Evolutionary conservation across 23 red algal genomes (phyloP).

Genomic region (Gracilaria domingensis): DNA sequence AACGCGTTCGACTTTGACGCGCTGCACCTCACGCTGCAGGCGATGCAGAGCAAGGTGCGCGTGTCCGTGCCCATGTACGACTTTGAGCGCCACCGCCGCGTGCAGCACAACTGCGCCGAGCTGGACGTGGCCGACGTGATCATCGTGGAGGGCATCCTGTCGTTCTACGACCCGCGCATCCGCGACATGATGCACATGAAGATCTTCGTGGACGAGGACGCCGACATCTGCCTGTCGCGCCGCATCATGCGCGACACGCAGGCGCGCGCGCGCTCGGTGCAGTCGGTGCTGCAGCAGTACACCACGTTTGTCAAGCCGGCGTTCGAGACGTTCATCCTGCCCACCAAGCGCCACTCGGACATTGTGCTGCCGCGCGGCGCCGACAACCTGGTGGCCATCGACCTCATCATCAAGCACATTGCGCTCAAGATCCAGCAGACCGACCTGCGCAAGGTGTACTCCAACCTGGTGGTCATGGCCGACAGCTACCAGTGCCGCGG

Average conservation of each 20-base stretch:
- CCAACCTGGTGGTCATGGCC: slow-evolving; percentile 86
- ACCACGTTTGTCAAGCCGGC: slow-evolving; percentile 94
- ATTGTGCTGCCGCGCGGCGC: slow-evolving; percentile 94
- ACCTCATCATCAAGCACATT: slow-evolving; percentile 97
- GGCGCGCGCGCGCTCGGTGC: slow-evolving; percentile 74
- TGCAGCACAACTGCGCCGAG: slow-evolving; percentile 45
- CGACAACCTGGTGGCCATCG: slow-evolving; percentile 96
- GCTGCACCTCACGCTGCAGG: slow-evolving; percentile 66
- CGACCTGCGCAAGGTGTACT: slow-evolving; percentile 87
- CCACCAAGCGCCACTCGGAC: slow-evolving; percentile 97
- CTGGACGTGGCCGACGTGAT: slow-evolving; percentile 88
- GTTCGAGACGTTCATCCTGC: slow-evolving; percentile 89
- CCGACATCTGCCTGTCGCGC: slow-evolving; percentile 92
- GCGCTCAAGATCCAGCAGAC: slow-evolving; percentile 88
- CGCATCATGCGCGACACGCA: slow-evolving; percentile 86
- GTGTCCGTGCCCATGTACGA: slow-evolving; percentile 93
- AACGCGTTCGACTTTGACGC: slow-evolving; percentile 97
- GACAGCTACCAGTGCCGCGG: slow-evolving; percentile 88
- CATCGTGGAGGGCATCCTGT: slow-evolving; percentile 98
- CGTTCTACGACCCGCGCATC: slow-evolving; percentile 90
- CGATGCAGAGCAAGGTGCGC: slow-evolving; percentile 46
- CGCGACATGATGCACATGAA: slow-evolving; percentile 97
- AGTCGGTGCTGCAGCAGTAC: slow-evolving; percentile 90
- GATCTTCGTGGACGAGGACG: slow-evolving; percentile 99
- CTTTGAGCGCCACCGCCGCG: slow-evolving; percentile 80